phyloP scores from a whole-genome alignment of 768 basidiomycete genomes.

The Tylopilus sp. region DNA sequence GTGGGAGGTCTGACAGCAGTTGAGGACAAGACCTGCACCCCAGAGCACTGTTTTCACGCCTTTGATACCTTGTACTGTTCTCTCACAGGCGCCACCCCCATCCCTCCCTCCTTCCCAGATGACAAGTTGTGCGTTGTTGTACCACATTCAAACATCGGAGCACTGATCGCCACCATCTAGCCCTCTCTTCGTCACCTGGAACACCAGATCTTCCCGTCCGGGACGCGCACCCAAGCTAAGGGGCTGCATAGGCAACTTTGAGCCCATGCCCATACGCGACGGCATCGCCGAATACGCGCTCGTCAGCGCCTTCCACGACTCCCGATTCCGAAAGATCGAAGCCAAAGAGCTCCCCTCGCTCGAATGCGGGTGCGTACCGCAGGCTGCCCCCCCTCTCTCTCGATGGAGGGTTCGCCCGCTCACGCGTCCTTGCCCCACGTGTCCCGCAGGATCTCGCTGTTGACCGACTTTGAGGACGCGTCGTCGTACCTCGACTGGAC shows the following conservation, averaged over 20 bases:
- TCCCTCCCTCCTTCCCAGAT: constrained; percentile 62
- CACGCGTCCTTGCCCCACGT: not conserved
- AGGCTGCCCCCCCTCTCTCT: not conserved
- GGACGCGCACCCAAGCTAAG: constrained; percentile 64
- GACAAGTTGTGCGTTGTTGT: constrained; percentile 67
- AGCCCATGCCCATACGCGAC: constrained; percentile 64
- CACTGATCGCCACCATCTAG: constrained; percentile 14
- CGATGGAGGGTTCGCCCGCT: not conserved
- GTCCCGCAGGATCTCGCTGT: constrained; percentile 71
- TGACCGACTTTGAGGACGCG: constrained; percentile 90
- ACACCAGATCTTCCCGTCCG: constrained; percentile 60
- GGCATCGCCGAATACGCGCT: constrained; percentile 90
- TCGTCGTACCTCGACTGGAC: constrained; percentile 90
- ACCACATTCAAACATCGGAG: not conserved
- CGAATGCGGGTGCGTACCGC: constrained; percentile 71
- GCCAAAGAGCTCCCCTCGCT: constrained; percentile 72
- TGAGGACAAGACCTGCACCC: constrained; percentile 51
- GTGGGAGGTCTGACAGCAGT: constrained; percentile 38
- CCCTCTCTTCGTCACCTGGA: constrained; percentile 98
- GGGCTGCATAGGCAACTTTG: constrained; percentile 96
- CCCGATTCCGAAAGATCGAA: constrained; percentile 79
- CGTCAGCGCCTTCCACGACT: constrained; percentile 86
- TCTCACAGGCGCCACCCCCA: constrained; percentile 51
- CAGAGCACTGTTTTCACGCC: constrained; percentile 77
- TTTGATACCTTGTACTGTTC: constrained; percentile 80